Conservation (phyloP, 345 rosid species). For the Syzygium jambos region DNA sequence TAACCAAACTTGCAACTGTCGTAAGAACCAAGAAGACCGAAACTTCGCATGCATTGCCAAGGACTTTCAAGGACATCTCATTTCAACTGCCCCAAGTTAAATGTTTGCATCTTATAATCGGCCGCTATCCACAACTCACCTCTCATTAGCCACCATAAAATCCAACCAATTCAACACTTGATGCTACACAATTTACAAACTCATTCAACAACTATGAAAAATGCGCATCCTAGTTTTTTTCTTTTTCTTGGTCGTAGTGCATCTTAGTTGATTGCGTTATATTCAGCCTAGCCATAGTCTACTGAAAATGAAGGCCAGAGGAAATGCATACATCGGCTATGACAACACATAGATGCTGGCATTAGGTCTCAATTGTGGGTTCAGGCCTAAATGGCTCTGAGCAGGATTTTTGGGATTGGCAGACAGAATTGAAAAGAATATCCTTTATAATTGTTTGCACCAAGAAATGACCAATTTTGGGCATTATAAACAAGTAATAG, state of each 20-base stretch:
- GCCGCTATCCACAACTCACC: background rate
- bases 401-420: conserved; percentile 42
- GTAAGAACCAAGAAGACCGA: background rate
- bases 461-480: too few species aligned
- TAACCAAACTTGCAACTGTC: background rate
- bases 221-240: background rate
- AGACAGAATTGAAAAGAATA: conserved; percentile 81
- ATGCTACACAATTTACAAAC: background rate
- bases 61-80: background rate
- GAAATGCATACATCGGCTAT: background rate
- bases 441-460: conserved; percentile 26
- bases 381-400: conserved; percentile 62
- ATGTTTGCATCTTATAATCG: background rate
- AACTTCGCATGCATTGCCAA: background rate
- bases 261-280: background rate
- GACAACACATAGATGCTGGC: background rate
- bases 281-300: conserved; percentile 13
- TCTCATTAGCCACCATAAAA: background rate
- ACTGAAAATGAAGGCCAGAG: background rate
- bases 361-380: conserved; percentile 89
- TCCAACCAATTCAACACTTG: background rate
- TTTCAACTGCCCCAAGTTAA: background rate
- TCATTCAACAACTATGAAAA: background rate
- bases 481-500: too few species aligned
- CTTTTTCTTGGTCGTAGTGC: too few species aligned